Base-by-base conservation (phyloP, 257 asterid species). In the Scutellaria baicalensis region DNA sequence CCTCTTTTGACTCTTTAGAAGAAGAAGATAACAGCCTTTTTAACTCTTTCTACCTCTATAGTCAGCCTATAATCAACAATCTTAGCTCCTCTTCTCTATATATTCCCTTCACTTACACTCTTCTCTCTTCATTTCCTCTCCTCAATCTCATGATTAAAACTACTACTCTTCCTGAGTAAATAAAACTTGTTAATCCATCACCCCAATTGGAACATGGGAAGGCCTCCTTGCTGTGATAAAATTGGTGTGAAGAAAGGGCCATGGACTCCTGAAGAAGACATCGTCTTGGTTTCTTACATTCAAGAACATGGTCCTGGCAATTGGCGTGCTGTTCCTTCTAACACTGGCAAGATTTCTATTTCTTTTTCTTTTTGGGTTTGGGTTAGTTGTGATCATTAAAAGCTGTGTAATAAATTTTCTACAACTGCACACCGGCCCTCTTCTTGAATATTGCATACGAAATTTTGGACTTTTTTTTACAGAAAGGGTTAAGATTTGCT, bases 211-310 rank as follows among this genome's bases (percentile, higher is more conserved):
- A 43, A 44, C 18, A 90, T 91, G 97, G 97, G 96, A 5, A 85
- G 97, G 70, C 93, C 97, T 62, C 97, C 97, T 77, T 85, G 96
- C 70, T 88, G 95, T 72, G 93, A 88, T 10, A 86, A 85, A 74
- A 56, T 70, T 14, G 96, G 91, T 1, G 89, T 91, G 79, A 89
- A 90, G 69, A 90, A 90, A 82, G 97, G 97, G 39, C 95, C 95
- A 38, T 90, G 97, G 97, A 90, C 97, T 39, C 97, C 97, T 2
- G 97, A 90, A 79, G 97, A 90, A 64, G 97, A 90, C 75, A 90
- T 90, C 80, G 79, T 82, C 76, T 70, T 90, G 78, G 97, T 90
- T 49, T 82, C 92, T 20, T 90, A 90, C 79, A 86, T 90, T 81
- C 97, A 90, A 83, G 80, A 86, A 76, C 84, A 88, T 76, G 97